Percentiles rank a stretch among this genome's conserved stretches.
These are phyloP conservation scores for Pythium rishiriense DNA, from an alignment of 352 stramenopile species.

Conservation along the genomic window DNA sequence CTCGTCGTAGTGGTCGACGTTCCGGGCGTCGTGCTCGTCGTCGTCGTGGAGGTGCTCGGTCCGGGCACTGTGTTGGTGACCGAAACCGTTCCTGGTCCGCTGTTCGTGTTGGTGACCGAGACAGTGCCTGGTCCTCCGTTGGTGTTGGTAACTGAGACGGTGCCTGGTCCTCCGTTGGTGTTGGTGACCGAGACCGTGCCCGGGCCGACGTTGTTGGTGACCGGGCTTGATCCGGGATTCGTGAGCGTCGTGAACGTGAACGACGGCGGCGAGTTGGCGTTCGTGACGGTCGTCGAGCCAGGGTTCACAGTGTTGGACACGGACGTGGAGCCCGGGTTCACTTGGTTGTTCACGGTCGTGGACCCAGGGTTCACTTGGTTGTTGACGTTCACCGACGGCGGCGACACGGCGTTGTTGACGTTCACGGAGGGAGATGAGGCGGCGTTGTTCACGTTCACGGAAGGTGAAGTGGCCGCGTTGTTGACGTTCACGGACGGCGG, in stretches of 20 bases:
- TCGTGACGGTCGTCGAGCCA: constrained; percentile 1
- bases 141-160: neutral
- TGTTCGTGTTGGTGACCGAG: neutral
- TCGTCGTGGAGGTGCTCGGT: neutral
- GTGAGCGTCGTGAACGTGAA: constrained; percentile 1
- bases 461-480: neutral
- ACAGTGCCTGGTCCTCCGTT: neutral
- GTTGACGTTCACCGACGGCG: neutral
- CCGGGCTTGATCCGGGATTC: constrained; percentile 6
- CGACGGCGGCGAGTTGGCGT: neutral
- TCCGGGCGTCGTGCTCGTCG: neutral
- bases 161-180: constrained; percentile 1
- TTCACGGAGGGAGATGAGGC: neutral
- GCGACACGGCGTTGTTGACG: neutral
- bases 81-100: neutral
- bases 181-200: neutral
- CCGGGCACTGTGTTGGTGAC: neutral
- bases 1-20: constrained; percentile 1
- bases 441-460: neutral
- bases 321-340: constrained; percentile 5
- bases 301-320: constrained; percentile 7
- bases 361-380: neutral
- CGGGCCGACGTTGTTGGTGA: constrained; percentile 11
- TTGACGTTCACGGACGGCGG: neutral
- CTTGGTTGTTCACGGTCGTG: constrained; percentile 1